Conservation (phyloP, 768 basidiomycete species). For the Serendipita vermifera region DNA sequence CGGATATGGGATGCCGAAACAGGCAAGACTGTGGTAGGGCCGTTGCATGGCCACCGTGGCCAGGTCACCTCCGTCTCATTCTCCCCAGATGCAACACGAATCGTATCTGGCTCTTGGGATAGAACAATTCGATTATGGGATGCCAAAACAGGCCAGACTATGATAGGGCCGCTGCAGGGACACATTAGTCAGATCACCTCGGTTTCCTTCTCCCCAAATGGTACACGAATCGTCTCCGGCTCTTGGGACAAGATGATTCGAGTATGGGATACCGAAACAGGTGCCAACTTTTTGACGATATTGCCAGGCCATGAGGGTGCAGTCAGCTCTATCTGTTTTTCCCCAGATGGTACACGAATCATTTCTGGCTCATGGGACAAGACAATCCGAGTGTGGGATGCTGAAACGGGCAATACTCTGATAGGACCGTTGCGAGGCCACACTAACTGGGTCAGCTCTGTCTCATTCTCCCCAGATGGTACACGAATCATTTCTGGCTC, state of each 20-base stretch:
- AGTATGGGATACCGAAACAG: conserved; percentile 19
- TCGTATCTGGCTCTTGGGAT: conserved; percentile 12
- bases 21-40: too few relatives aligned
- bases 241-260: conserved; percentile 9
- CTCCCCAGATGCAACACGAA: neutral
- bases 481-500: too few relatives aligned
- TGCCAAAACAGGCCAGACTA: conserved; percentile 19
- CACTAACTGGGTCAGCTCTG: conserved; percentile 14
- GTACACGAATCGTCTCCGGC: conserved; percentile 3
- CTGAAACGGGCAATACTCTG: conserved; percentile 18
- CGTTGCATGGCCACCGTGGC: neutral
- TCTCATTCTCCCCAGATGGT: too few relatives aligned
- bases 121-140: conserved; percentile 13
- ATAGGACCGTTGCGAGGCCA: conserved; percentile 17
- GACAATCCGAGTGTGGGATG: conserved; percentile 14
- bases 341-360: neutral
- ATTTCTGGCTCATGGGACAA: conserved; percentile 11
- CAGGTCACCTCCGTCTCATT: conserved; percentile 9
- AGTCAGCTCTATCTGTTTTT: conserved; percentile 14
- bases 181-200: conserved; percentile 16
- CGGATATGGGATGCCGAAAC: too few relatives aligned
- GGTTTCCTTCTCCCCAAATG: conserved; percentile 10
- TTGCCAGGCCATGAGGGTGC: conserved; percentile 16
- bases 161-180: conserved; percentile 17
- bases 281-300: conserved; percentile 16